phyloP scores from a whole-genome alignment of 2,329 filamentous ascomycete species.

The Phaeoacremonium minimum region DNA sequence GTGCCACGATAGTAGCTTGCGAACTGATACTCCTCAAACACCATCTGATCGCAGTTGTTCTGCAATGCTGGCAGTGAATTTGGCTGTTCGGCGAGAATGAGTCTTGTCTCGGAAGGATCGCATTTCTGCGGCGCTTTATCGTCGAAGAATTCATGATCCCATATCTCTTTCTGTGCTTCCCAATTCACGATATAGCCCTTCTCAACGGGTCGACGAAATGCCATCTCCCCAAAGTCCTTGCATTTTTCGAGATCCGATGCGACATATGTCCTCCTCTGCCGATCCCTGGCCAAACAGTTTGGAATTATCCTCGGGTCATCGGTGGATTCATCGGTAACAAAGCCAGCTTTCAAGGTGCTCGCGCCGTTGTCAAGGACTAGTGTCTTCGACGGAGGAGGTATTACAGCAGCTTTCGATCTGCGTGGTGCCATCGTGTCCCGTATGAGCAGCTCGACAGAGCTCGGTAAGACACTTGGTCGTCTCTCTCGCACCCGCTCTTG shows the following conservation, averaged over 20 bases:
- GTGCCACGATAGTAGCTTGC: conserved; percentile 75
- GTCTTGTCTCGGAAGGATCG: conserved; percentile 75
- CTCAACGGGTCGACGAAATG: conserved; percentile 84
- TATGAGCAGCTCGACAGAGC: not conserved
- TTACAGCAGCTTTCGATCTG: conserved; percentile 48
- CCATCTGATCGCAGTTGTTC: conserved; percentile 88
- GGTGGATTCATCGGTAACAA: conserved; percentile 44
- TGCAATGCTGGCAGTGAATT: conserved; percentile 79
- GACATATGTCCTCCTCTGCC: conserved; percentile 74
- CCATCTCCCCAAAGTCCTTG: conserved; percentile 83
- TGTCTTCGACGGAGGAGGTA: conserved; percentile 57
- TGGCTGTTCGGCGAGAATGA: conserved; percentile 81
- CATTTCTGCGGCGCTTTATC: conserved; percentile 61
- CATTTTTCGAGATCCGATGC: conserved; percentile 75
- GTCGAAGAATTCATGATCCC: conserved; percentile 84
- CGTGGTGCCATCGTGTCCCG: conserved; percentile 15
- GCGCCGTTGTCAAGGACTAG: conserved; percentile 93
- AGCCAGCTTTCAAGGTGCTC: conserved; percentile 86
- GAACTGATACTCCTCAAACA: conserved; percentile 97
- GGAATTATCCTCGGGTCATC: conserved; percentile 67
- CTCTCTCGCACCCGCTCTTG: too few species aligned
- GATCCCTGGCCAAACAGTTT: conserved; percentile 84
- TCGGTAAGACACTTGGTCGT: too few species aligned
- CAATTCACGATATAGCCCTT: conserved; percentile 95
- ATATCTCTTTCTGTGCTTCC: conserved; percentile 93